Conservation (phyloP, 2,329 filamentous ascomycete species). For the Neonectria magnoliae region DNA sequence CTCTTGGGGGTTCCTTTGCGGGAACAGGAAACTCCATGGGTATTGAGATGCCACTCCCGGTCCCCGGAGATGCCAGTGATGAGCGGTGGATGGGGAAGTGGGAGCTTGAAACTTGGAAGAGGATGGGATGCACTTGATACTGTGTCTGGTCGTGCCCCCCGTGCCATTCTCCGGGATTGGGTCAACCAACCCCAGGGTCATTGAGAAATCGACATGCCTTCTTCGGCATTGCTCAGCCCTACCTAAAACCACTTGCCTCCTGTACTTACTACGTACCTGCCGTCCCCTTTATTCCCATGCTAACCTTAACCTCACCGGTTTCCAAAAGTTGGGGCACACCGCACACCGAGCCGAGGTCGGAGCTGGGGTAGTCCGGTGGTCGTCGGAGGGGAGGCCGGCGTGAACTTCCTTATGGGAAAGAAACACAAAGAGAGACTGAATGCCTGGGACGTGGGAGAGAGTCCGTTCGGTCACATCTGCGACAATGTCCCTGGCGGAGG, state of each 20-base stretch:
- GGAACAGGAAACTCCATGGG: slow-evolving; percentile 13
- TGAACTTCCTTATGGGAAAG: slow-evolving; percentile 26
- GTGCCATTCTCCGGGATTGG: slow-evolving; percentile 5
- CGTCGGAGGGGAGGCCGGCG: slow-evolving; percentile 23
- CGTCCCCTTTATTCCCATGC: slow-evolving; percentile 15
- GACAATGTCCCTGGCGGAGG: slow-evolving; percentile 26
- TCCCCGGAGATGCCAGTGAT: slow-evolving; percentile 11
- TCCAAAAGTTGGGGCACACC: slow-evolving; percentile 21
- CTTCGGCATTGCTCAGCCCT: slow-evolving; percentile 37
- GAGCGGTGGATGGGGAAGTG: neutral
- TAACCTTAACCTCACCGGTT: slow-evolving; percentile 27
- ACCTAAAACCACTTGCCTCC: slow-evolving; percentile 13
- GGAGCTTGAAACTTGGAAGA: neutral
- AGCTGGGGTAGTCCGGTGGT: slow-evolving; percentile 30
- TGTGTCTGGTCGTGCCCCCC: neutral
- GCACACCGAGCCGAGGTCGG: slow-evolving; percentile 42
- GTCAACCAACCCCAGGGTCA: slow-evolving; percentile 1
- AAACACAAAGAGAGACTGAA: slow-evolving; percentile 13
- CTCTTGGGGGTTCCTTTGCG: neutral
- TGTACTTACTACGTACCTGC: neutral
- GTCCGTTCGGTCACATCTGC: slow-evolving; percentile 25
- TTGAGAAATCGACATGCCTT: slow-evolving; percentile 28
- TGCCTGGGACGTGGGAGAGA: neutral
- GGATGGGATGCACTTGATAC: neutral
- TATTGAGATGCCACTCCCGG: slow-evolving; percentile 20